phyloP scores from a whole-genome alignment of 2,329 filamentous ascomycete species.

The Stemphylium lycopersici region DNA sequence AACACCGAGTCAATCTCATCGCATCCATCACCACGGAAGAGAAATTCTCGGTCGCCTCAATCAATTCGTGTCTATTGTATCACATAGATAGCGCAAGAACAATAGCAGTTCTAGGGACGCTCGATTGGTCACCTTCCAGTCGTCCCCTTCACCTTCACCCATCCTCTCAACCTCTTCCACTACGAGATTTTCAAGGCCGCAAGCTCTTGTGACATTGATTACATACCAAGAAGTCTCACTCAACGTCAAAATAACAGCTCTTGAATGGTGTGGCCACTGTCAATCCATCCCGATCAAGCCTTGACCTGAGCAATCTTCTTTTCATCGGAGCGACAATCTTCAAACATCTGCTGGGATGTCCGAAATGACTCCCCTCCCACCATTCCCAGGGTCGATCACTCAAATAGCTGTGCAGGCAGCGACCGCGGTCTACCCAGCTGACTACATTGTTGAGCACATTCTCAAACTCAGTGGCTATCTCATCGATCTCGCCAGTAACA shows the following conservation, averaged over 20 bases:
- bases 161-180: constrained; percentile 16
- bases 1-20: neutral
- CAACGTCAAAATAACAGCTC: neutral
- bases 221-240: neutral
- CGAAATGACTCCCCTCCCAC: constrained; percentile 9
- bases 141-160: constrained; percentile 24
- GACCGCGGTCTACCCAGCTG: constrained; percentile 6
- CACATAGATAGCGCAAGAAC: neutral
- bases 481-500: constrained; percentile 15
- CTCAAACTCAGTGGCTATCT: constrained; percentile 22
- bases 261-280: neutral
- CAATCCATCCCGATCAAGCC: neutral
- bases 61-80: neutral
- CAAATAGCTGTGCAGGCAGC: constrained; percentile 18
- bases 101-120: constrained; percentile 17
- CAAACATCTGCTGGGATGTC: constrained; percentile 5
- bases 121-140: constrained; percentile 4
- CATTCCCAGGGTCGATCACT: constrained; percentile 23
- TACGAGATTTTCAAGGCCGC: neutral
- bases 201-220: neutral
- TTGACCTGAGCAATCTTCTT: neutral
- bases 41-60: neutral
- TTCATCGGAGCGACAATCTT: neutral
- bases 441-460: constrained; percentile 29
- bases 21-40: neutral